Evolutionary conservation across 805 yeast genomes (phyloP), one percentile per base, ranked within the genome.

Genomic region (Myxozyma melibiosi): DNA sequence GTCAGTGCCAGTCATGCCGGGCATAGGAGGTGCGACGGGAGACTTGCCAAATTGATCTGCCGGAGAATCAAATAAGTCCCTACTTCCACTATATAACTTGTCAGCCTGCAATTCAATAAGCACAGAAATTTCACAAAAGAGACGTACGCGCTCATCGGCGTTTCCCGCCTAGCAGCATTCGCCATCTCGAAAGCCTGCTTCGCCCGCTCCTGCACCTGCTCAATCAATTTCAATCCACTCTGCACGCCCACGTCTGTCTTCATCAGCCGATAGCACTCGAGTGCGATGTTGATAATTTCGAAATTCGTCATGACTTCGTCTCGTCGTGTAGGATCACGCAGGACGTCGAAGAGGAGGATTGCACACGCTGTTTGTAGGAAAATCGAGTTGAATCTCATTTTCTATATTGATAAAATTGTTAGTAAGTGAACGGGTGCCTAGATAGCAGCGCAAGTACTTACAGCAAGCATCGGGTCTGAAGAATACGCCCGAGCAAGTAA

Each of bases 321-420:
- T 20, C 34, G 45, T 1, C 49, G 41, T 4, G 62, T 40, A 4
- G 61, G 63, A 40, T 59, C 61, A 7, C 61, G 55, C 7, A 59
- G 42, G 13, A 56, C 42, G 40, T 59, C 63, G 27, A 59, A 59
- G 20, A 59, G 31, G 6, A 59, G 40, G 30, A 59, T 58, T 16
- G 63, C 61, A 25, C 63, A 59, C 11, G 63, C 63, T 13, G 47
- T 59, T 33, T 59, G 63, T 16, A 59, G 33, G 37, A 59, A 57
- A 34, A 59, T 56, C 4, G 63, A 55, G 38, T 59, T 59, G 44
- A 59, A 59, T 14, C 63, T 20, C 63, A 59, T 56, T 40, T 55
- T 54, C 61, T 56, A 33, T 14, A 24, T 13, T 55, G 2, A n/a
- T n/a, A n/a, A n/a, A 5, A 9, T 24, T 22, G 18, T 30, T 42